Evolutionary conservation across 441 rosid genomes (phyloP).

Genomic region (Jatropha multifida): DNA sequence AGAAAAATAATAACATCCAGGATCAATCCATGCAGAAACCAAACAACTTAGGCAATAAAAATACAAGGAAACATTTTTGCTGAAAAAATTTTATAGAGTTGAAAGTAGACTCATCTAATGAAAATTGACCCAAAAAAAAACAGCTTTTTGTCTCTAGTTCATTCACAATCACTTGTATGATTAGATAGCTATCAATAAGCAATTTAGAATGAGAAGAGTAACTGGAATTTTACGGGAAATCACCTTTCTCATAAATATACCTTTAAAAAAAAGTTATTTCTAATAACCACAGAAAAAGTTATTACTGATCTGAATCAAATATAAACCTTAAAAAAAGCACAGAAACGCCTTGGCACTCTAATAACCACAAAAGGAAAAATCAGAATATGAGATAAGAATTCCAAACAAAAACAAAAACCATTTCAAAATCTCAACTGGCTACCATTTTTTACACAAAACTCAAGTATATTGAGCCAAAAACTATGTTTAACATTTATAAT

Average conservation of each 20-base stretch:
- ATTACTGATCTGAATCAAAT: constrained; percentile 4
- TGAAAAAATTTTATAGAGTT: background rate
- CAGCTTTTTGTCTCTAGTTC: background rate
- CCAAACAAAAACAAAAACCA: constrained; percentile 14
- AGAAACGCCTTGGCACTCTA: background rate
- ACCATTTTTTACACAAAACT: constrained; percentile 2
- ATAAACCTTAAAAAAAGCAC: background rate
- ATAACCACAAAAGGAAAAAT: constrained; percentile 7
- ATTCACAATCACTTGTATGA: background rate
- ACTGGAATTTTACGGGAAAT: background rate
- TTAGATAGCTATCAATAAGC: background rate
- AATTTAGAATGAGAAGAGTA: background rate
- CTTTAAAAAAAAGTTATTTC: background rate
- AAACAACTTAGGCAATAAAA: background rate
- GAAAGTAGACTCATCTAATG: background rate
- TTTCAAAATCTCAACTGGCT: constrained; percentile 13
- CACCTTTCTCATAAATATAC: background rate
- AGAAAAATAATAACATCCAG: constrained; percentile 1
- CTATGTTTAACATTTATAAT: constrained; percentile 12
- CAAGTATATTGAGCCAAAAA: constrained; percentile 8
- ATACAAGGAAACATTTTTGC: background rate
- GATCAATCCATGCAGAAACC: background rate
- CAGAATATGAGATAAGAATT: constrained; percentile 25
- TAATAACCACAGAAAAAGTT: too few species aligned
- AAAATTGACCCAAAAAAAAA: background rate